Evolutionary conservation across 192 early-diverging fungal species (phyloP).

Genomic region (Coemansia sp.): DNA sequence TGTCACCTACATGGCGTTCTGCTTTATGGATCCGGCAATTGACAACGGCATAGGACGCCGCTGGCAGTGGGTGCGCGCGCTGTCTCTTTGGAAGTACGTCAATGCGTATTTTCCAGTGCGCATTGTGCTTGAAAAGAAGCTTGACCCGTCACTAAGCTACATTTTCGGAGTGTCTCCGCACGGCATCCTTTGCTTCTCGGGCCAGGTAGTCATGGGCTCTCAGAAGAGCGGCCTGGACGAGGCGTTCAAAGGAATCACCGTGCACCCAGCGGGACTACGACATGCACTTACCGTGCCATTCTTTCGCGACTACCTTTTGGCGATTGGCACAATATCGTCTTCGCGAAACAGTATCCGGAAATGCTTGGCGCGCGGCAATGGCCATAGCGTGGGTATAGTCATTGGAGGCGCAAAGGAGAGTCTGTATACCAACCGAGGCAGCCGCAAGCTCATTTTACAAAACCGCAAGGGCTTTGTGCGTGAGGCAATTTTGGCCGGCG

Average conservation of each 20-base stretch:
- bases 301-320: slow-evolving; percentile 77
- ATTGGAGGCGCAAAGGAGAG: slow-evolving; percentile 90
- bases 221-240: slow-evolving; percentile 70
- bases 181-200: slow-evolving; percentile 81
- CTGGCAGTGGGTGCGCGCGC: slow-evolving; percentile 52
- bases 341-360: slow-evolving; percentile 70
- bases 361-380: slow-evolving; percentile 69
- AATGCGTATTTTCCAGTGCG: slow-evolving; percentile 77
- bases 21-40: slow-evolving; percentile 40
- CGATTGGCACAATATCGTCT: slow-evolving; percentile 72
- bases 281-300: slow-evolving; percentile 81
- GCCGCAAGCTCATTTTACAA: slow-evolving; percentile 63
- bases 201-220: slow-evolving; percentile 78
- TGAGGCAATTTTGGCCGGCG: slow-evolving; percentile 78
- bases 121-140: slow-evolving; percentile 72
- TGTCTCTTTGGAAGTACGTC: slow-evolving; percentile 71
- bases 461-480: slow-evolving; percentile 89
- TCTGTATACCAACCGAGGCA: slow-evolving; percentile 63
- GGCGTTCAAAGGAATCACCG: slow-evolving; percentile 68
- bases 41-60: slow-evolving; percentile 55
- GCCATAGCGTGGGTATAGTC: slow-evolving; percentile 80
- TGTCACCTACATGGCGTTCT: slow-evolving; percentile 31
- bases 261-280: slow-evolving; percentile 58
- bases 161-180: slow-evolving; percentile 90
- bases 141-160: slow-evolving; percentile 84